phyloP scores from a whole-genome alignment of 2,329 filamentous ascomycete genomes.

The Epichloe bromicola region DNA sequence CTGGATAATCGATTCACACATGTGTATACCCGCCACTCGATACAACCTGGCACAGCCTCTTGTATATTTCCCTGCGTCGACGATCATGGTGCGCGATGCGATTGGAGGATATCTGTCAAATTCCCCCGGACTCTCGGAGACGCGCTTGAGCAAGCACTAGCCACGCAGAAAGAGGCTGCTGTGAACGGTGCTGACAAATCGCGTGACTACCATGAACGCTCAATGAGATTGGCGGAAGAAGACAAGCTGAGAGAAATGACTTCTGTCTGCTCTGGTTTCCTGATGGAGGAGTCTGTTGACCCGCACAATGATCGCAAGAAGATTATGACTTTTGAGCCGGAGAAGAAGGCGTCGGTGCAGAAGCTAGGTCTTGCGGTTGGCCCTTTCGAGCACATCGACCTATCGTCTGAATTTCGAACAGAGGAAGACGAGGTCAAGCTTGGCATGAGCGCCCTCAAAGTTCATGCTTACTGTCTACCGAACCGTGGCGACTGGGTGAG shows the following conservation, averaged over 20 bases:
- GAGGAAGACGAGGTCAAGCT: constrained; percentile 87
- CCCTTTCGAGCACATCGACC: constrained; percentile 85
- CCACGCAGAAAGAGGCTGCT: constrained; percentile 25
- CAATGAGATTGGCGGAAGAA: constrained; percentile 48
- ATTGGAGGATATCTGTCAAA: constrained; percentile 80
- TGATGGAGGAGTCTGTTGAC: constrained; percentile 72
- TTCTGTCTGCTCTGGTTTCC: constrained; percentile 79
- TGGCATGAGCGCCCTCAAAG: constrained; percentile 73
- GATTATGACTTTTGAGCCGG: constrained; percentile 72
- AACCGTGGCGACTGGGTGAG: constrained; percentile 68
- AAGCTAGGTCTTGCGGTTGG: constrained; percentile 91
- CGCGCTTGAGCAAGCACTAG: constrained; percentile 40
- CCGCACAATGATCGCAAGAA: constrained; percentile 69
- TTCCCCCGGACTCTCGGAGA: constrained; percentile 80
- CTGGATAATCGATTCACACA: constrained; percentile 78
- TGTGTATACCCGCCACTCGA: constrained; percentile 73
- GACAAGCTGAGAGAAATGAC: constrained; percentile 81
- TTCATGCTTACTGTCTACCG: constrained; percentile 86
- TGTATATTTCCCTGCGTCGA: constrained; percentile 96
- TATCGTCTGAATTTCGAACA: constrained; percentile 73
- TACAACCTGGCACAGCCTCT: constrained; percentile 65
- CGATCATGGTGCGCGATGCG: constrained; percentile 64
- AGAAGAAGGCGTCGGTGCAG: constrained; percentile 63
- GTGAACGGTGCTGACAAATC: constrained; percentile 21
- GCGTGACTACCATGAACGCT: constrained; percentile 27